These are phyloP conservation scores for Trichoderma aggressivum DNA, from an alignment of 2,329 filamentous ascomycete species.

Conservation along the genomic window DNA sequence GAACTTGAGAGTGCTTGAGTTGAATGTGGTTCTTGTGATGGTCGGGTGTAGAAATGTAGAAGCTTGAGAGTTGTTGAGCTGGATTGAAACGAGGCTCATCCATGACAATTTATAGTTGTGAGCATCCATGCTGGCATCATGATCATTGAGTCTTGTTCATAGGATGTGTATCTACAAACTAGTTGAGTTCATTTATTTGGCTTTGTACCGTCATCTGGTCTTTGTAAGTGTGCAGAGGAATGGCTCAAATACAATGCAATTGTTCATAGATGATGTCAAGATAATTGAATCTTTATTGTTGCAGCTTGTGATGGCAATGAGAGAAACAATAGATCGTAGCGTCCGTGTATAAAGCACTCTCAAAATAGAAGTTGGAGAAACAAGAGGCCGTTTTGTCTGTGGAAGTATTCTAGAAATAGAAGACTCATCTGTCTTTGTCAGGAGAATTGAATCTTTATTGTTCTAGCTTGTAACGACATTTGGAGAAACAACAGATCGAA, in stretches of 20 bases:
- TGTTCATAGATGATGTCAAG: background rate
- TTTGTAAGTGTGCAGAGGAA: background rate
- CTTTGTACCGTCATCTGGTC: background rate
- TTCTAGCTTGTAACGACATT: no score
- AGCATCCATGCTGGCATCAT: background rate
- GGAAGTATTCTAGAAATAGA: background rate
- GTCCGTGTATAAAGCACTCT: background rate
- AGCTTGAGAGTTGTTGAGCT: background rate
- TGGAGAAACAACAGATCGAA: no score
- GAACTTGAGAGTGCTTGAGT: background rate
- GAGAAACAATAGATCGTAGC: background rate
- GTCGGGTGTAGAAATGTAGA: background rate
- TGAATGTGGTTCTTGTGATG: background rate
- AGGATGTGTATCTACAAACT: background rate
- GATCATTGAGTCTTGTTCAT: background rate
- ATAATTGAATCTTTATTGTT: background rate
- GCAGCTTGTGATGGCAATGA: background rate
- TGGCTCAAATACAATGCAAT: background rate
- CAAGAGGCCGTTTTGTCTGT: background rate
- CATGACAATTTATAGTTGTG: background rate
- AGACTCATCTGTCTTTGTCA: background rate
- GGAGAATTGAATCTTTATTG: no score
- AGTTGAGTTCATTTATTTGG: background rate
- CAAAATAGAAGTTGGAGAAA: background rate
- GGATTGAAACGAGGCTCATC: background rate